These are phyloP conservation scores for Haplosporangium sp. DNA, from an alignment of 371 early-diverging fungal species.

Conservation along the genomic window DNA sequence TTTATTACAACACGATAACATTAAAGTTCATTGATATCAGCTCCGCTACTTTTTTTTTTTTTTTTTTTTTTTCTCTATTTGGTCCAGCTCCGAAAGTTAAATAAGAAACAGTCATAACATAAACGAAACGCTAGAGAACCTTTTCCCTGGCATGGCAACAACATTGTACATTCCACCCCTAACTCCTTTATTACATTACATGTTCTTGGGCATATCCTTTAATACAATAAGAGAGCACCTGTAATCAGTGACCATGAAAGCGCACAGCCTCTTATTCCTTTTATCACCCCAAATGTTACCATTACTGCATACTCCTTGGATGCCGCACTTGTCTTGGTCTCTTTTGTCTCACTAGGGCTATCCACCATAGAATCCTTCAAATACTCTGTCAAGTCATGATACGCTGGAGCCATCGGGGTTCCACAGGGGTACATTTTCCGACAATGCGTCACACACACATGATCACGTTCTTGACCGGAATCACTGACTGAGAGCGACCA, in stretches of 20 bases:
- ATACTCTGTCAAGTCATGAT: constrained; percentile 3
- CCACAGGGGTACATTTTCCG: constrained; percentile 13
- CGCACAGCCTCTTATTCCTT: background rate
- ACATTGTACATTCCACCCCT: background rate
- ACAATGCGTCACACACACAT: constrained; percentile 1
- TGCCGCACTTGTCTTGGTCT: background rate
- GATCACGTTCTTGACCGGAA: background rate
- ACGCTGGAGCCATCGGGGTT: constrained; percentile 10
- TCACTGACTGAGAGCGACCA: background rate
- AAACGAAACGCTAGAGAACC: background rate
- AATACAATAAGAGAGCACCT: background rate
- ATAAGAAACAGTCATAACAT: background rate
- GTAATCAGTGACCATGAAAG: background rate
- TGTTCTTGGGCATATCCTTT: background rate
- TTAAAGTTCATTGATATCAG: background rate
- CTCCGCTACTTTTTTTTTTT: background rate
- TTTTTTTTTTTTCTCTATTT: background rate
- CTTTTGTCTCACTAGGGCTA: background rate
- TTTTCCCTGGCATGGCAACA: too few relatives aligned
- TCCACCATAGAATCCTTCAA: background rate
- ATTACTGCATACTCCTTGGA: background rate
- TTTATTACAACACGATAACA: background rate
- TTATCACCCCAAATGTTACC: background rate
- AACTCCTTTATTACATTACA: background rate
- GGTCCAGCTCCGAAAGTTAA: constrained; percentile 3